Evolutionary conservation across 108 stramenopile species (phyloP).

Genomic region (Fistulifera pelliculosa): DNA sequence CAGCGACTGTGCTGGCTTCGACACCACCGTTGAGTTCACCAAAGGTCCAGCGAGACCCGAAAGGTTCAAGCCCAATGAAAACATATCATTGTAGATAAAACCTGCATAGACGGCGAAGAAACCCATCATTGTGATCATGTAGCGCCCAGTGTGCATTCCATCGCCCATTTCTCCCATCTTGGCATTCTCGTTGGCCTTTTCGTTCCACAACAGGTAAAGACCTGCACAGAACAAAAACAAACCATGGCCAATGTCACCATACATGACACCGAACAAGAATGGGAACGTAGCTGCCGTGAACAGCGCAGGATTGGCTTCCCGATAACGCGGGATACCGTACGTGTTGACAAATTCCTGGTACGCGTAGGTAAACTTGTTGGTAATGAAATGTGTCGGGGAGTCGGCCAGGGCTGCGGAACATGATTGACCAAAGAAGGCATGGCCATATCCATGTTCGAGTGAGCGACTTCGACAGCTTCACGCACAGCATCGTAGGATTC

Average conservation of each 20-base stretch:
- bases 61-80: conserved; percentile 93
- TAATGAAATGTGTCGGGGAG: conserved; percentile 97
- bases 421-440: conserved; percentile 84
- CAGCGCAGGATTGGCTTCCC: conserved; percentile 97
- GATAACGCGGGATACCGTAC: conserved; percentile 96
- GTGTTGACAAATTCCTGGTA: conserved; percentile 99
- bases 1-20: conserved; percentile 64
- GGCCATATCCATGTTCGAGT: conserved; percentile 82
- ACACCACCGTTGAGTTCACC: conserved; percentile 53
- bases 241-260: conserved; percentile 98
- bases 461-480: conserved; percentile 67
- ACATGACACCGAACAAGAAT: conserved; percentile 98
- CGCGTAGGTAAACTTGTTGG: conserved; percentile 90
- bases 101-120: conserved; percentile 95
- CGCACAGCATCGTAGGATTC: conserved; percentile 64
- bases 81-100: conserved; percentile 97
- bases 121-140: conserved; percentile 98
- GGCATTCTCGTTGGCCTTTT: conserved; percentile 61
- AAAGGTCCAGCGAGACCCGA: conserved; percentile 82
- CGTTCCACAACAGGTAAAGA: conserved; percentile 72
- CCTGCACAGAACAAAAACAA: conserved; percentile 77
- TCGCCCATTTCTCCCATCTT: conserved; percentile 81
- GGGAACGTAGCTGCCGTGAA: conserved; percentile 98
- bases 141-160: conserved; percentile 83
- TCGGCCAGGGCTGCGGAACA: conserved; percentile 86